Percentiles rank a stretch among this genome's conserved stretches.
These are phyloP conservation scores for Hanseniaspora occidentalis DNA, from an alignment of 805 yeast genomes.

Conservation along the genomic window DNA sequence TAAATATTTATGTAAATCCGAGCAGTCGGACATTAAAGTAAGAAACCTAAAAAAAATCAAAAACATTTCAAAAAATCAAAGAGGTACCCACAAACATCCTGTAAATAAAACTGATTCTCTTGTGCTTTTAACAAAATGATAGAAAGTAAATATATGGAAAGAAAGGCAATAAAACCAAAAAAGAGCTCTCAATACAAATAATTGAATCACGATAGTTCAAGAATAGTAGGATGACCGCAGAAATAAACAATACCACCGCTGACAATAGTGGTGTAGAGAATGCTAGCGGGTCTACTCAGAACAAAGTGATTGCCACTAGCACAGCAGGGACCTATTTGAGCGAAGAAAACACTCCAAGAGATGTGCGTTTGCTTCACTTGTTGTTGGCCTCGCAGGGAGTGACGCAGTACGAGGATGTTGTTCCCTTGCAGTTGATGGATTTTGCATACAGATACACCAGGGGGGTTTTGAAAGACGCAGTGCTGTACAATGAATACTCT, in stretches of 20 bases:
- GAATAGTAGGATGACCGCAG: not conserved
- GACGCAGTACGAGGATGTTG: constrained; percentile 87
- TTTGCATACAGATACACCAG: constrained; percentile 86
- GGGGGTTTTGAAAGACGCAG: constrained; percentile 79
- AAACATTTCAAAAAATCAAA: too few species aligned
- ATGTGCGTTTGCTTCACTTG: constrained; percentile 79
- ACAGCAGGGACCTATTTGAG: constrained; percentile 12
- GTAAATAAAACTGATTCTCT: too few species aligned
- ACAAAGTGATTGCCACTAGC: constrained; percentile 6
- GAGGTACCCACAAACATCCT: too few species aligned
- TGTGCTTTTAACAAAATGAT: too few species aligned
- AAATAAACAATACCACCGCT: constrained; percentile 2
- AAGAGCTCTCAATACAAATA: too few species aligned
- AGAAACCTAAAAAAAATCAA: too few species aligned
- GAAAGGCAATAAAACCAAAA: too few species aligned
- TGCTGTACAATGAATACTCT: constrained; percentile 77
- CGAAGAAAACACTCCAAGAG: constrained; percentile 51
- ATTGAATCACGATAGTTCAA: too few species aligned
- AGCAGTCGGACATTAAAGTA: too few species aligned
- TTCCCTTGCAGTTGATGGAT: constrained; percentile 92
- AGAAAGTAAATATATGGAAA: too few species aligned
- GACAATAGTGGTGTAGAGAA: constrained; percentile 3
- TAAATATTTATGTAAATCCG: too few species aligned
- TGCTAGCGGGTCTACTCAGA: not conserved
- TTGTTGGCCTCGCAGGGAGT: constrained; percentile 90